Conservation (phyloP, 2,329 filamentous ascomycete genomes). For the Cucurbitaria berberidis region DNA sequence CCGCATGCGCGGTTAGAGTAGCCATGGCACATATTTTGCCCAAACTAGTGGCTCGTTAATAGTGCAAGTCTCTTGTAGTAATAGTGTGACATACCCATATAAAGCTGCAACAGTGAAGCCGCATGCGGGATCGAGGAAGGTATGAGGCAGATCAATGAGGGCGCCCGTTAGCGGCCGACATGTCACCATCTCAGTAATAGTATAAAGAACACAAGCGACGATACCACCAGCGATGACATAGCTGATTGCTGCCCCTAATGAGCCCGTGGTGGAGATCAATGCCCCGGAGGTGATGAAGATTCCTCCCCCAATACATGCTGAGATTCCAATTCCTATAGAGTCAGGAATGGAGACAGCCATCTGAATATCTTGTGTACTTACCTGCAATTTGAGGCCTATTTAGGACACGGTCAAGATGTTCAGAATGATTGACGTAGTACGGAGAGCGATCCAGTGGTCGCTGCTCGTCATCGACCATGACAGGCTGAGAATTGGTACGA, state of each 20-base stretch:
- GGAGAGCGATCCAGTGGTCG: conserved; percentile 28
- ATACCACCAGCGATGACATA: conserved; percentile 29
- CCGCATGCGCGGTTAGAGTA: conserved; percentile 27
- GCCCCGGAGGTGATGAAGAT: conserved; percentile 26
- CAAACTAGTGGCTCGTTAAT: conserved; percentile 11
- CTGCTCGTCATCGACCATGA: conserved; percentile 10
- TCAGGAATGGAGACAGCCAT: not conserved
- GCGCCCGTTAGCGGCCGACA: conserved; percentile 30
- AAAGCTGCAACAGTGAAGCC: conserved; percentile 30
- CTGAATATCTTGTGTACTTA: not conserved
- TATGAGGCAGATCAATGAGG: conserved; percentile 31
- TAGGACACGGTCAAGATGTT: conserved; percentile 29
- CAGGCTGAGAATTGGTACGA: not conserved
- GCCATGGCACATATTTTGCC: conserved; percentile 33
- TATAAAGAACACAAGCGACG: conserved; percentile 28
- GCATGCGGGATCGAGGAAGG: conserved; percentile 28
- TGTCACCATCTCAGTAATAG: conserved; percentile 31
- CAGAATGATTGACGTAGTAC: conserved; percentile 22
- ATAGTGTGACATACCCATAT: conserved; percentile 14
- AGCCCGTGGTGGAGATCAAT: conserved; percentile 26
- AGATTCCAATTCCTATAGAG: conserved; percentile 29
- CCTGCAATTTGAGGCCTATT: conserved; percentile 29
- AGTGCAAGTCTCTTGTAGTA: not conserved
- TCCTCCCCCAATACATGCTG: conserved; percentile 27
- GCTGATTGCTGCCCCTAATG: conserved; percentile 26